Evolutionary conservation across 108 stramenopile species (phyloP), one percentile per base, ranked within the genome.

Genomic region (Nitzschia sp.): DNA sequence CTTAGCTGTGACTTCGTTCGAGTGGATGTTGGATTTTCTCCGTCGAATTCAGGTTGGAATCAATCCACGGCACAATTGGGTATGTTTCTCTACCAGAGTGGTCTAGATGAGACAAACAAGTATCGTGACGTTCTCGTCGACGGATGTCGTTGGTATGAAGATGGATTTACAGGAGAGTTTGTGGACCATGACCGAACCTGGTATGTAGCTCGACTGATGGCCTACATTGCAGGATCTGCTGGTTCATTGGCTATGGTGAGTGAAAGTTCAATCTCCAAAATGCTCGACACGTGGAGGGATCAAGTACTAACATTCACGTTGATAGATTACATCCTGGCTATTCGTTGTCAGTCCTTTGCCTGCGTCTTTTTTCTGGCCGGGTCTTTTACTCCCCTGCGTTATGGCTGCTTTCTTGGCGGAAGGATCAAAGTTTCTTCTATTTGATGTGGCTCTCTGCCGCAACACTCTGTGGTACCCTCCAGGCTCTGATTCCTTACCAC

Each of bases 361-460:
- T 0, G 85, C 76, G 22, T 75, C 59, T 15, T 86, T 90, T 64
- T 78, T 87, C 46, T 92, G 90, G 90, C 81, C 90, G 3, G 84
- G 84, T 24, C 51, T 89, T n/a, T 61, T 92, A 6, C 57, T 92
- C 15, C 90, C 90, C 34, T 56, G 78, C 0, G 42, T 83, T 10
- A 65, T 92, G 57, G 65, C 88, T 42, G 67, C 84, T 10, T 83
- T 89, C 61, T 60, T 86, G 15, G 76, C 83, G 41, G 86, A 85
- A 42, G 82, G 75, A 40, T 85, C 87, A 11, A 92, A 89, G 53
- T 92, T 92, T 65, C 62, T 92, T 24, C 72, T 92, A 37, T 83
- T 86, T 63, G 87, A 89, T 41, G 73, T 79, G 5, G 20, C 71
- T 1, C 40, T 80, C 19, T 92, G 90, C 70, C 61, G 74, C 25